A percentile compares a stretch with the other conserved stretches of the same genome.
These are phyloP conservation scores for Gracilariopsis chorda DNA, from an alignment of 23 red algal species.

Conservation along the genomic window DNA sequence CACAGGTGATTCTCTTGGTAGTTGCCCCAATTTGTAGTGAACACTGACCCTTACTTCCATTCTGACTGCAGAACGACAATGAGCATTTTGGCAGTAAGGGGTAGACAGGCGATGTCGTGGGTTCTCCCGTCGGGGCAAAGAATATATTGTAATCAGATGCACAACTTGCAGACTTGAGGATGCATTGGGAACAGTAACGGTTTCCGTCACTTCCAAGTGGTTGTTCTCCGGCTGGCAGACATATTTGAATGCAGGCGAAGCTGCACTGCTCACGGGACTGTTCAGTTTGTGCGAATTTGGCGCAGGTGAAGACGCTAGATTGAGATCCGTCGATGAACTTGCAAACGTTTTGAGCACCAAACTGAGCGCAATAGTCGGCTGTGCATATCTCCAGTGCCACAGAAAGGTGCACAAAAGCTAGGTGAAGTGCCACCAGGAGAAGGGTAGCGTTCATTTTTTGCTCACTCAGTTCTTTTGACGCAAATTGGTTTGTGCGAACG, in stretches of 20 bases:
- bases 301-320: not conserved
- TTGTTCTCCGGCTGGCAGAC: not conserved
- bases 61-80: not conserved
- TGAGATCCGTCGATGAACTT: not conserved
- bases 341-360: not conserved
- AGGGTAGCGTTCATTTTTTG: too few relatives aligned
- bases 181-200: not conserved
- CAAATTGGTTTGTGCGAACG: too few relatives aligned
- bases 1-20: not conserved
- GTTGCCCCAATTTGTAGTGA: not conserved
- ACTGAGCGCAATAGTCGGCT: not conserved
- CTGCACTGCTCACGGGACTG: not conserved
- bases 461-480: too few relatives aligned
- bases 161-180: not conserved
- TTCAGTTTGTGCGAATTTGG: not conserved
- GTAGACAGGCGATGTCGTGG: not conserved
- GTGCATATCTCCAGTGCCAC: too few relatives aligned
- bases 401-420: too few relatives aligned
- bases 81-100: not conserved
- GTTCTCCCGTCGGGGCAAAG: not conserved
- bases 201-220: not conserved
- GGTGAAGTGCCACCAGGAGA: too few relatives aligned
- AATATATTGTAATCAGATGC: not conserved
- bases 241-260: constrained; percentile 9
- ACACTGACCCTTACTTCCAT: not conserved